These are phyloP conservation scores for Colletotrichum sp. DNA, from an alignment of 2,329 filamentous ascomycete species.

Conservation along the genomic window DNA sequence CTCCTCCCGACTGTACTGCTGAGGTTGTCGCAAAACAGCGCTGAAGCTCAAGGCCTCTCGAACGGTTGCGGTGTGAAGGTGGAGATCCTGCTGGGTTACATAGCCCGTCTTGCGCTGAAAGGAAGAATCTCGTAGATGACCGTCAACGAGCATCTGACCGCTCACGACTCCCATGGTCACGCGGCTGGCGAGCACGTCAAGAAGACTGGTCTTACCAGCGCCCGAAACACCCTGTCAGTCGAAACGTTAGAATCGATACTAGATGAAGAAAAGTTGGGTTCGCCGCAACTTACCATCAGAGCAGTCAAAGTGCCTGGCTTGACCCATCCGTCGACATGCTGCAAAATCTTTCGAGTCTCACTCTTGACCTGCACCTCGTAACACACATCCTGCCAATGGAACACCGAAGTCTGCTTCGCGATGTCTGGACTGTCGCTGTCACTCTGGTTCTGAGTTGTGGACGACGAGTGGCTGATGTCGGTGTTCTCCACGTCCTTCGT, in stretches of 20 bases:
- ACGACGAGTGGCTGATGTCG: background rate
- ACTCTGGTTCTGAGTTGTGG: background rate
- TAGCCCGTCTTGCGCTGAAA: conserved; percentile 74
- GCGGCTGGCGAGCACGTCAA: conserved; percentile 66
- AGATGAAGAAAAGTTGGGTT: conserved; percentile 39
- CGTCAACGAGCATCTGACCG: conserved; percentile 72
- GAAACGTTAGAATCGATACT: background rate
- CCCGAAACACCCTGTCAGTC: conserved; percentile 10
- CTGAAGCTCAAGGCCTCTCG: conserved; percentile 71
- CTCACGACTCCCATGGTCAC: conserved; percentile 72
- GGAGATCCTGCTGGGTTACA: conserved; percentile 67
- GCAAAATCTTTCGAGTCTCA: conserved; percentile 65
- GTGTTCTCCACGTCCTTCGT: background rate
- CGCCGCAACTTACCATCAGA: conserved; percentile 62
- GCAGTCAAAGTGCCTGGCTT: conserved; percentile 72
- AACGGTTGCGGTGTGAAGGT: conserved; percentile 41
- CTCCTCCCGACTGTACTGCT: conserved; percentile 46
- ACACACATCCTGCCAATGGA: conserved; percentile 71
- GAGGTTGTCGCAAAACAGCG: conserved; percentile 70
- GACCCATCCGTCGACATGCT: conserved; percentile 72
- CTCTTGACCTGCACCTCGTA: conserved; percentile 73
- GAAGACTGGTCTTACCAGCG: conserved; percentile 56
- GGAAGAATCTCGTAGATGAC: conserved; percentile 63
- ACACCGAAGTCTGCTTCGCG: conserved; percentile 62
- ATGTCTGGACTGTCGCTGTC: conserved; percentile 22